phyloP scores from a whole-genome alignment of 2,329 filamentous ascomycete species.

The Talaromyces albobiverticillius region DNA sequence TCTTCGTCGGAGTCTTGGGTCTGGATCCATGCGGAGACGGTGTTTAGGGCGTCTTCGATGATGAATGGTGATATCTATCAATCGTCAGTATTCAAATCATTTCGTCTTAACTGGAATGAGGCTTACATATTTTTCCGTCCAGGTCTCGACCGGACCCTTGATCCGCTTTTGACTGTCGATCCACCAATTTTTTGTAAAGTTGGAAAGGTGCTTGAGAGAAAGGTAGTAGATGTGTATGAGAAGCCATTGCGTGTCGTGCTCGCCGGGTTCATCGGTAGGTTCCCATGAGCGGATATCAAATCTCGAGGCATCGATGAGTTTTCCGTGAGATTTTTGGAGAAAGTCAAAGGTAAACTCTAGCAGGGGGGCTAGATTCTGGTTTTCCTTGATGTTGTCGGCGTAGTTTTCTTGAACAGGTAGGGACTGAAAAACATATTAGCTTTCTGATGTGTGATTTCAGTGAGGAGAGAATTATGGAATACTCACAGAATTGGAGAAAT shows the following conservation, averaged over 20 bases:
- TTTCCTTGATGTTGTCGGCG: conserved; percentile 71
- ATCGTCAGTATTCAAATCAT: background rate
- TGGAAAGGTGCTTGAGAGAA: conserved; percentile 71
- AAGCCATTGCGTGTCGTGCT: conserved; percentile 77
- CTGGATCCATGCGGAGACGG: conserved; percentile 40
- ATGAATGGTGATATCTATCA: conserved; percentile 42
- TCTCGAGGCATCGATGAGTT: conserved; percentile 67
- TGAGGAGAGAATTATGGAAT: background rate
- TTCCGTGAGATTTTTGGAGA: conserved; percentile 72
- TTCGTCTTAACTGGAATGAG: conserved; percentile 48
- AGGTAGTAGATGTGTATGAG: conserved; percentile 84
- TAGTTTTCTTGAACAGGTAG: conserved; percentile 82
- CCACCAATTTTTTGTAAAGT: conserved; percentile 80
- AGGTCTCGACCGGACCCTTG: conserved; percentile 75
- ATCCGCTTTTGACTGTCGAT: conserved; percentile 74
- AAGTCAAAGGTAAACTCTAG: conserved; percentile 81
- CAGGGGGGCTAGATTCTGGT: conserved; percentile 65
- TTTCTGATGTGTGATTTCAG: background rate
- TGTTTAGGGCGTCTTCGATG: conserved; percentile 37
- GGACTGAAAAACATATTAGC: conserved; percentile 48
- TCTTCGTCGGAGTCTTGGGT: conserved; percentile 51
- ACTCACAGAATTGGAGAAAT: conserved; percentile 66
- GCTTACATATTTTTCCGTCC: conserved; percentile 83
- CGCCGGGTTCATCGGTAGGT: conserved; percentile 58
- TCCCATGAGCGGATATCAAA: conserved; percentile 66